These are phyloP conservation scores for Ulota crispa DNA, from an alignment of 225 moss, liverwort and hornwort species.

Conservation along the genomic window DNA sequence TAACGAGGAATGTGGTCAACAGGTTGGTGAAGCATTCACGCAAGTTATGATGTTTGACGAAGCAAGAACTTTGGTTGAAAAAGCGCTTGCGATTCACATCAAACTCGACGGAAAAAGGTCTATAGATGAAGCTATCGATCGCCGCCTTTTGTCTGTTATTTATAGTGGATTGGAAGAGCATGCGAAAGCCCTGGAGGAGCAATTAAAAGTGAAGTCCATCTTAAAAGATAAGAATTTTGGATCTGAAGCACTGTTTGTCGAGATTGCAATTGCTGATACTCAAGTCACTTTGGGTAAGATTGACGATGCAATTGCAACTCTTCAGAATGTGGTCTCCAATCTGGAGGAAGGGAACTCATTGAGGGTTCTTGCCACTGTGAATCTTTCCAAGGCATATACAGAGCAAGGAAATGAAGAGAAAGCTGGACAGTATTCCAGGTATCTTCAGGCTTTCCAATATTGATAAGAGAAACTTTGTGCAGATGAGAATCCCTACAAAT, in stretches of 20 bases:
- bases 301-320: slow-evolving; percentile 71
- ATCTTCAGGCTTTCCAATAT: background rate
- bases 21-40: slow-evolving; percentile 72
- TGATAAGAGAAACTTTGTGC: background rate
- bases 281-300: slow-evolving; percentile 73
- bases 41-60: slow-evolving; percentile 77
- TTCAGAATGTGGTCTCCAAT: slow-evolving; percentile 57
- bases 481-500: background rate
- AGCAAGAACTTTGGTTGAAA: slow-evolving; percentile 57
- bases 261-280: slow-evolving; percentile 79
- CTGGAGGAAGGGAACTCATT: slow-evolving; percentile 64
- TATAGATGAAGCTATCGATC: slow-evolving; percentile 76
- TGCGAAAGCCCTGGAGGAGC: slow-evolving; percentile 64
- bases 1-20: slow-evolving; percentile 24
- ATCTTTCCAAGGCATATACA: slow-evolving; percentile 72
- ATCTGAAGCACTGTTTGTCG: slow-evolving; percentile 69
- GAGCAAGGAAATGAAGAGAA: slow-evolving; percentile 51
- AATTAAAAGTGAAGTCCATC: slow-evolving; percentile 60
- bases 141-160: slow-evolving; percentile 73
- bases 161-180: slow-evolving; percentile 75
- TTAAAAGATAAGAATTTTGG: slow-evolving; percentile 48
- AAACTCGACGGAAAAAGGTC: slow-evolving; percentile 53
- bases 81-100: slow-evolving; percentile 57
- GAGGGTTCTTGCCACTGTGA: slow-evolving; percentile 65
- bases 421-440: slow-evolving; percentile 49